Evolutionary conservation across 2,329 filamentous ascomycete species (phyloP).

Genomic region (Ceratocystis huliohia): DNA sequence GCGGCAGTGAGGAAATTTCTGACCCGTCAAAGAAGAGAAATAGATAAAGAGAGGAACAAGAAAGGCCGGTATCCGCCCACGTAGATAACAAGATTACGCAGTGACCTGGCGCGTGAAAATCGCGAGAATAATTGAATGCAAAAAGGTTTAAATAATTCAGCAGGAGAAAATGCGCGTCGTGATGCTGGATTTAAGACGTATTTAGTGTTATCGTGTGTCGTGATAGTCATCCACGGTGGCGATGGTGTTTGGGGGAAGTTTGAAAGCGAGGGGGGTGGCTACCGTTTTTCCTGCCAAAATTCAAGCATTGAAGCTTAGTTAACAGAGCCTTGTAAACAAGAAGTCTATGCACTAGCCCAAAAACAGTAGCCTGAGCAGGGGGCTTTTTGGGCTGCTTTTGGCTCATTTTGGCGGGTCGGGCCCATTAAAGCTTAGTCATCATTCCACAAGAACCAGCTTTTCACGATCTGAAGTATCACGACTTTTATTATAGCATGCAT

Average conservation of each 20-base stretch:
- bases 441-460: background rate
- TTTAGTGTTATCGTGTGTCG: background rate
- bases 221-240: constrained; percentile 5
- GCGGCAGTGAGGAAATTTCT: background rate
- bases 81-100: constrained; percentile 8
- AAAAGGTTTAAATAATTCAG: constrained; percentile 5
- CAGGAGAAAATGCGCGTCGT: constrained; percentile 13
- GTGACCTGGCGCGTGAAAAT: constrained; percentile 18
- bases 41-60: background rate
- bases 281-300: constrained; percentile 13
- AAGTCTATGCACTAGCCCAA: constrained; percentile 9
- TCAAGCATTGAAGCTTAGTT: constrained; percentile 13
- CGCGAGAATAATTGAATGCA: constrained; percentile 16
- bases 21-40: background rate
- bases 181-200: constrained; percentile 1
- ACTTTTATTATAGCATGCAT: no score
- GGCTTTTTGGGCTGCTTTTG: background rate
- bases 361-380: background rate
- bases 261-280: constrained; percentile 16
- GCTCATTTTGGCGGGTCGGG: background rate
- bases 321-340: constrained; percentile 15
- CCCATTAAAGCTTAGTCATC: constrained; percentile 3
- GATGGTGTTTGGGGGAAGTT: constrained; percentile 21
- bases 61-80: constrained; percentile 14
- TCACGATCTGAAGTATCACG: no score